Conservation (phyloP, 2,329 filamentous ascomycete species). For the Xylariaceae sp. region DNA sequence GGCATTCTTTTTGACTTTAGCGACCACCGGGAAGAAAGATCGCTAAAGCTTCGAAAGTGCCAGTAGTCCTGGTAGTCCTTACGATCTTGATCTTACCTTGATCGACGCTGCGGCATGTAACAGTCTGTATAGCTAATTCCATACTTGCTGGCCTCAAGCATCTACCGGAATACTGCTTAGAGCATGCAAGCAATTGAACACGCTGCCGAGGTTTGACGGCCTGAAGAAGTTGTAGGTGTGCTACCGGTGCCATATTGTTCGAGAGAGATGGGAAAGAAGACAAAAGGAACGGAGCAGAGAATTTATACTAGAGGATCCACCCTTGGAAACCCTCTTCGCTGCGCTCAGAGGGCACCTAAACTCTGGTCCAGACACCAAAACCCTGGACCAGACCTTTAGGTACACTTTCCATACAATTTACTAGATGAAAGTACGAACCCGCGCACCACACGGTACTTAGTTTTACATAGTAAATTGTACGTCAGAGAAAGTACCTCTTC, state of each 20-base stretch:
- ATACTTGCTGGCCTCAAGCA: not conserved
- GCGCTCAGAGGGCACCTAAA: no score
- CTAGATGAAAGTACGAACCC: no score
- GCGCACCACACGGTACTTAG: no score
- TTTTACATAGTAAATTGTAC: no score
- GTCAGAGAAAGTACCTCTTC: no score
- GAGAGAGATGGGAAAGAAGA: not conserved
- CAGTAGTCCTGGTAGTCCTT: slow-evolving; percentile 32
- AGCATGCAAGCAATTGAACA: not conserved
- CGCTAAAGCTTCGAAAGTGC: slow-evolving; percentile 94
- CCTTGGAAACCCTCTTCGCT: no score
- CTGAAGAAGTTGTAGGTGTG: not conserved
- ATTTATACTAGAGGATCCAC: no score
- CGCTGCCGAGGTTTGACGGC: not conserved
- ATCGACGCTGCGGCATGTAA: not conserved
- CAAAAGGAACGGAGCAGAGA: not conserved
- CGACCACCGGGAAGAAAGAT: slow-evolving; percentile 62
- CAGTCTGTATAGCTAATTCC: not conserved
- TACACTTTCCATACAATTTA: no score
- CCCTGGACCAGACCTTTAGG: no score
- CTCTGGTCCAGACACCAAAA: no score
- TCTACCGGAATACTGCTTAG: not conserved
- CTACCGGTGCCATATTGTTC: not conserved
- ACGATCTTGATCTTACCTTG: slow-evolving; percentile 14
- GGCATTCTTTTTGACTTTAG: slow-evolving; percentile 83